Base-by-base conservation (phyloP, 257 asterid species). In the Phtheirospermum japonicum region DNA sequence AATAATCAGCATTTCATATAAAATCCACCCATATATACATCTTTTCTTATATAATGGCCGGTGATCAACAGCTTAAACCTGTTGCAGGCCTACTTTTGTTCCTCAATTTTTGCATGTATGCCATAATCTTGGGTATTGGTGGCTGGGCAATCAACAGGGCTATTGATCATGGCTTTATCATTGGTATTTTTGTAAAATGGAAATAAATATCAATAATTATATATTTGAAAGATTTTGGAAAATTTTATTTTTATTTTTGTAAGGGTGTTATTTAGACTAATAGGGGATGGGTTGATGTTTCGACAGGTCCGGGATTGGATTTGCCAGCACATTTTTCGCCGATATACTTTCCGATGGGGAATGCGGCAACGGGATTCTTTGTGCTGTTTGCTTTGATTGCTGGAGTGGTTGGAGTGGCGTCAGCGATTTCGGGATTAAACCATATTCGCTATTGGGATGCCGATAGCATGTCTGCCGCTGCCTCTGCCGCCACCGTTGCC, bases 71-170 rank as follows among this genome's bases (percentile, higher is more conserved):
- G 71, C 70, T 82, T 55, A 83, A 70, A 64, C 71, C 85, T 5
- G 83, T 79, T 2, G 96, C 97, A 4, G 81, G 82, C 19, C 64
- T 85, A 20, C 94, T 92, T 70, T 62, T 86, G 63, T 51, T 66
- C 61, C 99, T 92, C 68, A 89, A 92, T 76, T 92, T 92, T 66
- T 86, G 97, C 83, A 86, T 92, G 99, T 89, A 83, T 62, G 75
- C 66, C 9, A 46, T 86, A 46, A 76, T 92, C 40, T 57, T 92
- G 64, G 90, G 95, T 11, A 89, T 92, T 53, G 96, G 89, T 32
- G 74, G 80, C 19, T 92, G 97, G 97, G 89, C 96, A 0, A 71
- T 78, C 66, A 80, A 92, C 74, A 78, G 50, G 32, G 97, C 97
- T 23, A 89, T 92, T 59, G 82, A 86, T 63, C 84, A 80, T 65